Percentiles rank a stretch among this genome's conserved stretches.
Evolutionary conservation across 2,329 filamentous ascomycete species (phyloP).

Genomic region (Cladosporium sp.): DNA sequence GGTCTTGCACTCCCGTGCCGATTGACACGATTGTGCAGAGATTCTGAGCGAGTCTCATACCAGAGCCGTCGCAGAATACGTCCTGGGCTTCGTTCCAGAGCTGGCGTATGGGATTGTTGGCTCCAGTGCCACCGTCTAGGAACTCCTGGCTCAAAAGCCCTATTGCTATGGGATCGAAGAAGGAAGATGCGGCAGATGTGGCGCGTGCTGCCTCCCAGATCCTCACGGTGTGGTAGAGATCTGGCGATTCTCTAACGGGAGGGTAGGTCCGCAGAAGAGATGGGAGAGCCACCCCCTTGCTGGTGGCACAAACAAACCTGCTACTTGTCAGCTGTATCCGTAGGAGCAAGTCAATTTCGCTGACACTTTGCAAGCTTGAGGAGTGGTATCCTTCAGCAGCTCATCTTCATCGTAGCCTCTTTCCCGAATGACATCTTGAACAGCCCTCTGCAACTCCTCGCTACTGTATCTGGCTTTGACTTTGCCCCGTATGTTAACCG

Average conservation of each 20-base stretch:
- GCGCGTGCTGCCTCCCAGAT: conserved; percentile 51
- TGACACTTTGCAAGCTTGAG: neutral
- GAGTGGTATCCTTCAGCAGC: neutral
- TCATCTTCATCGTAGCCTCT: neutral
- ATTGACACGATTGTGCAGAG: neutral
- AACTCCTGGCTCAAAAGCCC: conserved; percentile 37
- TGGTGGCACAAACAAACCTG: conserved; percentile 36
- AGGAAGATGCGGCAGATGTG: conserved; percentile 49
- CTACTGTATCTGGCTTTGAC: neutral
- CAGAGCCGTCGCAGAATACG: neutral
- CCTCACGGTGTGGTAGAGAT: conserved; percentile 39
- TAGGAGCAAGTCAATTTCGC: neutral
- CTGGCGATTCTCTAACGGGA: conserved; percentile 15
- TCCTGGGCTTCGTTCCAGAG: conserved; percentile 36
- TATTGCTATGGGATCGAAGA: conserved; percentile 44
- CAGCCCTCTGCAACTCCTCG: neutral
- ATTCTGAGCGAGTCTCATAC: neutral
- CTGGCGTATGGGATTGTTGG: conserved; percentile 44
- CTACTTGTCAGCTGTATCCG: conserved; percentile 22
- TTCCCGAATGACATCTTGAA: neutral
- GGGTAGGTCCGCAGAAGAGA: conserved; percentile 46
- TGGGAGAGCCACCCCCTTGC: conserved; percentile 43
- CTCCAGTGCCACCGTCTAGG: conserved; percentile 47
- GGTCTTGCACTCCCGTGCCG: neutral
- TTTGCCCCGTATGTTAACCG: neutral